A percentile compares a stretch with the other conserved stretches of the same genome.
Evolutionary conservation across 2,329 filamentous ascomycete species (phyloP).

Genomic region (Pseudogymnoascus sp.): DNA sequence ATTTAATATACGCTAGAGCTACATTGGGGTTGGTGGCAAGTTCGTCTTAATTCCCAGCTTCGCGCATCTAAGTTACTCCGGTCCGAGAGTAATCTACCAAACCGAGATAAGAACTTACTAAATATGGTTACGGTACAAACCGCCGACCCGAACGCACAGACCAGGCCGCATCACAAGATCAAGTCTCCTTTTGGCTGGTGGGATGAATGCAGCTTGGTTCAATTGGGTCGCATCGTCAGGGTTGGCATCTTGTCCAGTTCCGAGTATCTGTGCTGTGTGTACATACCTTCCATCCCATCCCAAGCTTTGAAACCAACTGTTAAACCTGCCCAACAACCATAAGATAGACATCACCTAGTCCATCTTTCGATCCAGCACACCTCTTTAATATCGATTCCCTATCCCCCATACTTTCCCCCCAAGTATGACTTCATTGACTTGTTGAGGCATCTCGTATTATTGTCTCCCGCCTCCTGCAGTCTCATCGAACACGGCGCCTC

Average conservation of each 20-base stretch:
- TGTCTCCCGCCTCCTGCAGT: background rate
- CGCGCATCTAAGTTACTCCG: background rate
- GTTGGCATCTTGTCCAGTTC: background rate
- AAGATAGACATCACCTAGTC: background rate
- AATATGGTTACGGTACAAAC: background rate
- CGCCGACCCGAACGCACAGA: background rate
- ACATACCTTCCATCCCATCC: background rate
- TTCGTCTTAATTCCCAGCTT: background rate
- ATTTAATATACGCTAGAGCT: background rate
- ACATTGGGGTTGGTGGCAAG: background rate
- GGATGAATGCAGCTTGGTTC: background rate
- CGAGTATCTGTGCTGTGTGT: background rate
- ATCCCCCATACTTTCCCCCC: background rate
- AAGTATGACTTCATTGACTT: slow-evolving; percentile 5
- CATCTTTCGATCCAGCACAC: background rate
- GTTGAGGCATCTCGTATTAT: background rate
- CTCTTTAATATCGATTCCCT: background rate
- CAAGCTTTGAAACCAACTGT: background rate
- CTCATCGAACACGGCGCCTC: background rate
- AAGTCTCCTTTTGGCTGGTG: slow-evolving; percentile 3
- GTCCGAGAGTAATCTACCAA: background rate
- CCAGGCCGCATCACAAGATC: slow-evolving; percentile 7
- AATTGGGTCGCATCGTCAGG: background rate
- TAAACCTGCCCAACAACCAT: background rate
- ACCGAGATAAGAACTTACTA: background rate